Percentiles rank a stretch among this genome's conserved stretches.
These are phyloP conservation scores for Clitocybe nebularis DNA, from an alignment of 1,284 basidiomycete genomes.

Conservation along the genomic window DNA sequence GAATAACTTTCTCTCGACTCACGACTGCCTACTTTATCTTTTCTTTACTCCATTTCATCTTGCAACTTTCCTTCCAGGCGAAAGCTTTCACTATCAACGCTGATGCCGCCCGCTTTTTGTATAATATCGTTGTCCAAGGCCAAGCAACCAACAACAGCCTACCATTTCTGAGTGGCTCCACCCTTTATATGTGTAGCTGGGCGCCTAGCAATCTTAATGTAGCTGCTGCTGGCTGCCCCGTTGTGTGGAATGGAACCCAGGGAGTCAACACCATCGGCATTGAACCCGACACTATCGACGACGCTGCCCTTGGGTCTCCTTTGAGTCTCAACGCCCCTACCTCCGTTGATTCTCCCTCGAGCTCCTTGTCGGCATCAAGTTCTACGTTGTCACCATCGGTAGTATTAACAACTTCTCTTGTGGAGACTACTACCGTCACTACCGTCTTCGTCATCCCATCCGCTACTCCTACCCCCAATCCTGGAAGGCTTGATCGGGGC, in stretches of 20 bases:
- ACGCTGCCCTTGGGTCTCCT: neutral
- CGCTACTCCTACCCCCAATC: slow-evolving; percentile 10
- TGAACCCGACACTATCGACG: slow-evolving; percentile 5
- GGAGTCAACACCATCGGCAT: slow-evolving; percentile 13
- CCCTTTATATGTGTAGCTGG: slow-evolving; percentile 55
- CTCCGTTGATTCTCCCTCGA: slow-evolving; percentile 4
- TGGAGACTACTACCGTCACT: slow-evolving; percentile 6
- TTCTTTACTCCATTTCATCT: slow-evolving; percentile 59
- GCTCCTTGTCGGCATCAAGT: slow-evolving; percentile 10
- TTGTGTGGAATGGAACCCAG: slow-evolving; percentile 50
- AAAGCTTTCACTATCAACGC: slow-evolving; percentile 65
- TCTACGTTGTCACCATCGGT: slow-evolving; percentile 4
- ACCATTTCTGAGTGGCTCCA: slow-evolving; percentile 41
- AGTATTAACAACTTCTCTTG: slow-evolving; percentile 4
- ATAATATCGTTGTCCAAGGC: slow-evolving; percentile 45
- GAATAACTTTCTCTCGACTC: slow-evolving; percentile 63
- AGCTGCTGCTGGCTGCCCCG: slow-evolving; percentile 42
- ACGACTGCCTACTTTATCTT: slow-evolving; percentile 65
- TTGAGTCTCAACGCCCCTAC: slow-evolving; percentile 3
- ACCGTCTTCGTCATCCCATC: slow-evolving; percentile 15
- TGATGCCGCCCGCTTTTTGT: slow-evolving; percentile 50
- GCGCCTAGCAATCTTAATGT: slow-evolving; percentile 48
- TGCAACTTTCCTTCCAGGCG: slow-evolving; percentile 68
- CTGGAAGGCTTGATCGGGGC: slow-evolving; percentile 4
- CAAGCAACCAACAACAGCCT: slow-evolving; percentile 49